These are phyloP conservation scores for Leccinum pellstonianum DNA, from an alignment of 768 basidiomycete genomes.

Conservation along the genomic window DNA sequence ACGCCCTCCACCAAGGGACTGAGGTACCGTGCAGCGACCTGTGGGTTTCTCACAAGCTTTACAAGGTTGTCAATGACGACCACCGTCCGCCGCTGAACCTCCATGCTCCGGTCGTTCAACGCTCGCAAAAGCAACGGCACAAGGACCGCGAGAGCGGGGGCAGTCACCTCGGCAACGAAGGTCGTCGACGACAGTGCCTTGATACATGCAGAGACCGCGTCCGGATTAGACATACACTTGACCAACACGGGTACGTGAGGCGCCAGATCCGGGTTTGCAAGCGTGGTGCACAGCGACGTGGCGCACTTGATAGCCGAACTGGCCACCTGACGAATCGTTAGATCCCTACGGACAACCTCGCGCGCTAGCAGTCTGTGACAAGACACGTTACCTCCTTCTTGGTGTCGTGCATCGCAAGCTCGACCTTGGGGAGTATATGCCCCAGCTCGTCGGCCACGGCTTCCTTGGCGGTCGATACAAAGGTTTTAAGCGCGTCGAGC, in stretches of 20 bases:
- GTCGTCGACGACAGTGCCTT: conserved; percentile 94
- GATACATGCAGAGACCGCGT: conserved; percentile 86
- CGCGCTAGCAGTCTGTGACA: conserved; percentile 16
- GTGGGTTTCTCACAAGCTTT: conserved; percentile 92
- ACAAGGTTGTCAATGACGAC: conserved; percentile 95
- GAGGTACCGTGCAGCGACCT: conserved; percentile 85
- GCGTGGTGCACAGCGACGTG: conserved; percentile 81
- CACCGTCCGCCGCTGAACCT: conserved; percentile 91
- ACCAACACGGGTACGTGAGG: conserved; percentile 89
- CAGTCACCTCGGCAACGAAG: conserved; percentile 95
- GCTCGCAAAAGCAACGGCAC: conserved; percentile 90
- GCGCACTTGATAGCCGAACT: conserved; percentile 86
- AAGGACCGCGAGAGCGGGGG: conserved; percentile 94
- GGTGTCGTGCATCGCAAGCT: conserved; percentile 93
- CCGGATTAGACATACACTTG: conserved; percentile 91
- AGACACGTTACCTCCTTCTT: conserved; percentile 81
- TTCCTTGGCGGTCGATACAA: conserved; percentile 67
- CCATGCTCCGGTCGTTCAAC: conserved; percentile 93
- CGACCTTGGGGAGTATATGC: conserved; percentile 79
- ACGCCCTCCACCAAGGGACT: conserved; percentile 88
- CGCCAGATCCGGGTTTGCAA: conserved; percentile 89
- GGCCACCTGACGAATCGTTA: conserved; percentile 59
- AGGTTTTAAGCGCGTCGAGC: conserved; percentile 77
- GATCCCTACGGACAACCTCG: background rate
- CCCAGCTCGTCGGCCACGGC: conserved; percentile 83